Percentiles rank a stretch among this genome's conserved stretches.
These are phyloP conservation scores for Spergularia bocconei DNA, from an alignment of 148 eudicot species.

Conservation along the genomic window DNA sequence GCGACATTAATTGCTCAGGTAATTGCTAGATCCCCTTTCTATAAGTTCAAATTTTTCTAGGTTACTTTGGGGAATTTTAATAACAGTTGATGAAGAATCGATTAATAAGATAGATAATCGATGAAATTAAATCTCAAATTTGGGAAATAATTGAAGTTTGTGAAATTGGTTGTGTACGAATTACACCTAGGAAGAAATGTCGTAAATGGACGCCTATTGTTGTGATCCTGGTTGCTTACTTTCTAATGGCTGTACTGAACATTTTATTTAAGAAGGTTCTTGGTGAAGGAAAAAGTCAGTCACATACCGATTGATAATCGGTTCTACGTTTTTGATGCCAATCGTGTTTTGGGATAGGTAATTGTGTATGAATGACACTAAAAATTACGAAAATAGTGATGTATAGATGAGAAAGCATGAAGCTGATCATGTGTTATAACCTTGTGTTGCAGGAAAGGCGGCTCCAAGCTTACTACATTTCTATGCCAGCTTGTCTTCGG, in stretches of 20 bases:
- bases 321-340: slow-evolving; percentile 50
- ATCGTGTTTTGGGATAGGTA: slow-evolving; percentile 69
- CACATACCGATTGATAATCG: slow-evolving; percentile 42
- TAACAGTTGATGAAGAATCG: too few species aligned
- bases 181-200: too few species aligned
- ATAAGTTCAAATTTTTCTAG: too few species aligned
- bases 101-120: too few species aligned
- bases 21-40: too few species aligned
- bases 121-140: too few species aligned
- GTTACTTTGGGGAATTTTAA: too few species aligned
- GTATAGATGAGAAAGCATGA: too few species aligned
- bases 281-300: slow-evolving; percentile 37
- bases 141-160: too few species aligned
- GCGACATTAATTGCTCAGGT: too few species aligned
- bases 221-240: slow-evolving; percentile 41
- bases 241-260: slow-evolving; percentile 42
- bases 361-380: background rate
- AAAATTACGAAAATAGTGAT: background rate
- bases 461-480: slow-evolving; percentile 47
- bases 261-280: slow-evolving; percentile 54
- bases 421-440: background rate
- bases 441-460: slow-evolving; percentile 54
- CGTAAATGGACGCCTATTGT: slow-evolving; percentile 37
- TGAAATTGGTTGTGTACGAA: too few species aligned
- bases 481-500: slow-evolving; percentile 54